Conservation (phyloP, 1,284 basidiomycete species). For the Ceratobasidium sp. region DNA sequence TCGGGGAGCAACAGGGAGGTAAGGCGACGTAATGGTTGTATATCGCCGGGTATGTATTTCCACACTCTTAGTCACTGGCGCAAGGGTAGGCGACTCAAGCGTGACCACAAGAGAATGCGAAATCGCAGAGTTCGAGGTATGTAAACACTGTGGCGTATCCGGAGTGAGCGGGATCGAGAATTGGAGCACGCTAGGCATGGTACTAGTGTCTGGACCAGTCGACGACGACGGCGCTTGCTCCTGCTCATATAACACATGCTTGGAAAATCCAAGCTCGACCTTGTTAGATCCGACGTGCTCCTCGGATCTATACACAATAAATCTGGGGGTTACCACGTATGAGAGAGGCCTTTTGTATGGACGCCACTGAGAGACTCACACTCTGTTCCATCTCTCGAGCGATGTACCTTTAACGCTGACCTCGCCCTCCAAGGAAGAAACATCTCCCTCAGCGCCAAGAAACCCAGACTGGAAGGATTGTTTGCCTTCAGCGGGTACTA, state of each 20-base stretch:
- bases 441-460: constrained; percentile 79
- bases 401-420: constrained; percentile 77
- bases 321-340: constrained; percentile 57
- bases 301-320: constrained; percentile 70
- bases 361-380: constrained; percentile 63
- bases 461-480: constrained; percentile 82
- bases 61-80: constrained; percentile 65
- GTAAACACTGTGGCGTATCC: constrained; percentile 80
- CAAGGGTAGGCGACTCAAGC: constrained; percentile 61
- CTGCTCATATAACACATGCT: constrained; percentile 63
- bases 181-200: constrained; percentile 70
- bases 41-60: constrained; percentile 77
- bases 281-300: constrained; percentile 57
- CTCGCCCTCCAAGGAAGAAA: constrained; percentile 82
- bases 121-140: constrained; percentile 73
- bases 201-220: constrained; percentile 50
- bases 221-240: constrained; percentile 50
- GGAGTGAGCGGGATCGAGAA: constrained; percentile 78
- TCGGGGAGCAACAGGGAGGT: constrained; percentile 67
- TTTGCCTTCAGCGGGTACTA: constrained; percentile 65
- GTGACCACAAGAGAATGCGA: constrained; percentile 72
- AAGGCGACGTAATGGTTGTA: constrained; percentile 65
- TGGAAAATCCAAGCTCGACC: constrained; percentile 70
- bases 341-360: constrained; percentile 27
- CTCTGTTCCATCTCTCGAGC: constrained; percentile 67